Evolutionary conservation across 768 basidiomycete genomes (phyloP), one percentile per base, ranked within the genome.

Genomic region (Auricularia cornea): DNA sequence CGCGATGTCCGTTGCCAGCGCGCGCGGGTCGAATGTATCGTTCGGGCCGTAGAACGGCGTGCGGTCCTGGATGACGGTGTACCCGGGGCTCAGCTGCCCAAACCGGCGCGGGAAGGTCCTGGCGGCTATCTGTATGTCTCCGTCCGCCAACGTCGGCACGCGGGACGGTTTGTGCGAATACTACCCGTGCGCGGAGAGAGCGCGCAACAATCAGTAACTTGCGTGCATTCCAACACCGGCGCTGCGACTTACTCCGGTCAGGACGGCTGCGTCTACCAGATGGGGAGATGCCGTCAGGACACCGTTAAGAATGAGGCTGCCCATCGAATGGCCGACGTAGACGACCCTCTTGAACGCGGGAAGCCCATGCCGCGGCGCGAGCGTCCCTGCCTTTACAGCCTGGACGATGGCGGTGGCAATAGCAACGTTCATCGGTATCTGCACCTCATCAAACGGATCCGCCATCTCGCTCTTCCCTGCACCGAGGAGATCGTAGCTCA

Each of bases 271-370:
- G 30, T 57, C 54, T 14, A 57, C 20, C 4, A 57, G 23, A 10
- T 30, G 12, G 8, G 54, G 54, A 11, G 26, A 28, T 11, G 5
- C 12, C 14, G 28, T 26, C 23, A 57, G 16, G 11, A 57, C 28
- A 6, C 54, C 54, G 26, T 57, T 57, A 11, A 57, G 30, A 26
- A 57, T 57, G 26, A 57, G 18, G 30, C 54, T 57, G 54, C 54
- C 54, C 54, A 57, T 57, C 8, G 54, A 57, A 26, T 57, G 54
- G 16, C 54, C 54, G 54, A 57, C 54, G 54, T 57, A 57, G 18
- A 57, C 54, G 20, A 57, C 26, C 54, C 29, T 57, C 18, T 30
- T 31, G 26, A 57, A 57, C 54, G 28, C 20, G 8, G 28, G 28
- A 8, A 57, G 51, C 6, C 10, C 20, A 6, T 52, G 10, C n/a